Conservation (phyloP, 2,329 filamentous ascomycete species). For the Trichophaea hybrida region DNA sequence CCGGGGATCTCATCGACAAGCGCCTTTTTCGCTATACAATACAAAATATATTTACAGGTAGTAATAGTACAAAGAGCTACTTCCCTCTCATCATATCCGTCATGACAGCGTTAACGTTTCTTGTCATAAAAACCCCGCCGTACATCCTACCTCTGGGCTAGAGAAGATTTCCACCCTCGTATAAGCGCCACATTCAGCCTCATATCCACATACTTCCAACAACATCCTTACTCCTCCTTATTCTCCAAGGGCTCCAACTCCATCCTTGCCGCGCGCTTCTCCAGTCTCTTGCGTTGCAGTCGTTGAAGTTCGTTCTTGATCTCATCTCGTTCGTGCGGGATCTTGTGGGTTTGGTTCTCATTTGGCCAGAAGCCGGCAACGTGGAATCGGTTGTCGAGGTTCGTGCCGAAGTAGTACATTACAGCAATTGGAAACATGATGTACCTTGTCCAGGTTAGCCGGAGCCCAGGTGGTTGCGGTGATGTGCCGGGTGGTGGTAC, state of each 20-base stretch:
- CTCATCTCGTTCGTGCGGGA: conserved; percentile 65
- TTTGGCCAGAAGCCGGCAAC: conserved; percentile 92
- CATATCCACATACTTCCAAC: not conserved
- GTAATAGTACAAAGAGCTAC: no score
- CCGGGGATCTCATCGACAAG: no score
- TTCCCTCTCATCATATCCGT: no score
- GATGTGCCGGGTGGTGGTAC: conserved; percentile 3
- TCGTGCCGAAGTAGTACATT: conserved; percentile 99
- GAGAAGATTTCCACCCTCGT: no score
- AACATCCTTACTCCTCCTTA: not conserved
- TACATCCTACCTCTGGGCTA: no score
- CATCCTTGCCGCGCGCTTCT: conserved; percentile 21
- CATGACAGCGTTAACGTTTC: no score
- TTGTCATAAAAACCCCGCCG: no score
- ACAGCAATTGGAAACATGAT: conserved; percentile 96
- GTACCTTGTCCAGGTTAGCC: conserved; percentile 47
- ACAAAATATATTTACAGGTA: no score
- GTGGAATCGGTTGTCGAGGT: conserved; percentile 80
- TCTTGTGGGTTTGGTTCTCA: conserved; percentile 57
- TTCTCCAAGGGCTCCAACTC: conserved; percentile 1
- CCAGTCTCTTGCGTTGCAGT: conserved; percentile 30
- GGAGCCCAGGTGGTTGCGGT: not conserved
- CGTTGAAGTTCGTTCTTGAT: conserved; percentile 68
- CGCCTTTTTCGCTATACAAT: no score
- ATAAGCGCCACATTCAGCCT: no score